These are phyloP conservation scores for Plasmodium inui DNA, from an alignment of 169 alveolate species.

Conservation along the genomic window DNA sequence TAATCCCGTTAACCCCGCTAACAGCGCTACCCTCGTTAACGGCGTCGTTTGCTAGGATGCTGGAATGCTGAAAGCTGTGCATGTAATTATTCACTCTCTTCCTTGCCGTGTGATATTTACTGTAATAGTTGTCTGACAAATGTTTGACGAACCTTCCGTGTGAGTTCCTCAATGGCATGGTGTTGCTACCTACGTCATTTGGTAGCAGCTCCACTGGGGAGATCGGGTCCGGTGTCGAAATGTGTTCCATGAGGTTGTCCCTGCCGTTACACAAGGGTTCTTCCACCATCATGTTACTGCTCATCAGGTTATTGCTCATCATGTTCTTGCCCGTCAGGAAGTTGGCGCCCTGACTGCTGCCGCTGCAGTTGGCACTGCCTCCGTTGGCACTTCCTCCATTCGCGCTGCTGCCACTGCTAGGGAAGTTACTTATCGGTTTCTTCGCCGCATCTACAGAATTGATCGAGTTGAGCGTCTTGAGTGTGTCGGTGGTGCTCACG, in stretches of 20 bases:
- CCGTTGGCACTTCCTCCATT: neutral
- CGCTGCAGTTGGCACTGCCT: neutral
- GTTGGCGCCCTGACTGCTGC: slow-evolving; percentile 4
- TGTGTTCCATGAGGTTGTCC: slow-evolving; percentile 1
- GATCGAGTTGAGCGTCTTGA: slow-evolving; percentile 58
- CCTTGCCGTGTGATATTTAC: neutral
- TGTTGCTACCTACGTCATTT: slow-evolving; percentile 12
- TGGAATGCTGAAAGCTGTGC: neutral
- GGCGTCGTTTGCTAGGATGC: neutral
- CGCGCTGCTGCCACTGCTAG: neutral
- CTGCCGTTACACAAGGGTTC: neutral
- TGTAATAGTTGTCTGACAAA: neutral
- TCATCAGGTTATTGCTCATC: neutral
- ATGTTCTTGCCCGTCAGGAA: slow-evolving; percentile 18
- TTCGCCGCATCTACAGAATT: slow-evolving; percentile 38
- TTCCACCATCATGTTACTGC: neutral
- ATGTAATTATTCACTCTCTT: neutral
- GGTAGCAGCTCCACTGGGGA: slow-evolving; percentile 4
- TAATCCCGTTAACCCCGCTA: no score
- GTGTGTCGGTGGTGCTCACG: slow-evolving; percentile 67
- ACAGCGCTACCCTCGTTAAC: no score
- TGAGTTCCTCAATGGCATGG: slow-evolving; percentile 19
- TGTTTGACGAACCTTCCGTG: slow-evolving; percentile 15
- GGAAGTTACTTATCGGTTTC: slow-evolving; percentile 17
- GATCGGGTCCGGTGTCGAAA: slow-evolving; percentile 2